Percentiles rank a stretch among this genome's conserved stretches.
Evolutionary conservation across 2,329 filamentous ascomycete species (phyloP).

Genomic region (Trichoderma endophyticum): DNA sequence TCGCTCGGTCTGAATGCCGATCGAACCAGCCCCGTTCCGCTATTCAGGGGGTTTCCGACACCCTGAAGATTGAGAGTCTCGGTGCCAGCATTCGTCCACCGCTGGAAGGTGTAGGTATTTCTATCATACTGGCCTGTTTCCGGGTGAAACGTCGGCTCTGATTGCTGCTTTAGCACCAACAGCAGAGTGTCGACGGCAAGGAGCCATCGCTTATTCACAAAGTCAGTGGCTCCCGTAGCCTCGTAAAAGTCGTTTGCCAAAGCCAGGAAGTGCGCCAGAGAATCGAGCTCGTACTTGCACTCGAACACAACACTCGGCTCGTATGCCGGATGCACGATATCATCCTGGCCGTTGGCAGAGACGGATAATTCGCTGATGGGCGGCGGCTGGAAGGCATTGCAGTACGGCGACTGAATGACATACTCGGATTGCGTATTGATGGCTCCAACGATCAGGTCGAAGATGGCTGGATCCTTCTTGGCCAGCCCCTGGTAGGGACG

Average conservation of each 20-base stretch:
- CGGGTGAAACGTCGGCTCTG: conserved; percentile 73
- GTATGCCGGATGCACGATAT: conserved; percentile 81
- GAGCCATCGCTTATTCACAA: conserved; percentile 76
- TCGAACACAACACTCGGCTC: conserved; percentile 87
- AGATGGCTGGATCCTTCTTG: conserved; percentile 73
- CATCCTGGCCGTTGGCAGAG: conserved; percentile 75
- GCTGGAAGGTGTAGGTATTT: conserved; percentile 86
- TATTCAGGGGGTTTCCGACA: conserved; percentile 86
- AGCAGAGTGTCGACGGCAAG: conserved; percentile 72
- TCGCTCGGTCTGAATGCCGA: conserved; percentile 94
- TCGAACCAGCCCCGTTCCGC: conserved; percentile 78
- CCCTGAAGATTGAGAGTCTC: conserved; percentile 83
- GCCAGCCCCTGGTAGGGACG: conserved; percentile 84
- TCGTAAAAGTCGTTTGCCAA: conserved; percentile 83
- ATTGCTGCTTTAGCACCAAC: conserved; percentile 72
- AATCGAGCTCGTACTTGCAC: conserved; percentile 98
- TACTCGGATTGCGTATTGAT: conserved; percentile 97
- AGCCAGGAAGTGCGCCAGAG: conserved; percentile 84
- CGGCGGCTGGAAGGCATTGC: conserved; percentile 96
- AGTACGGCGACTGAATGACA: conserved; percentile 92
- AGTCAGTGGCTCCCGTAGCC: conserved; percentile 72
- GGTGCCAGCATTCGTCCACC: conserved; percentile 75
- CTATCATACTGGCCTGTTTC: conserved; percentile 60
- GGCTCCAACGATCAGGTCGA: conserved; percentile 79
- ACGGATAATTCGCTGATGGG: conserved; percentile 72